A percentile compares a stretch with the other conserved stretches of the same genome.
These are phyloP conservation scores for Thelonectria olida DNA, from an alignment of 2,329 filamentous ascomycete species.

Conservation along the genomic window DNA sequence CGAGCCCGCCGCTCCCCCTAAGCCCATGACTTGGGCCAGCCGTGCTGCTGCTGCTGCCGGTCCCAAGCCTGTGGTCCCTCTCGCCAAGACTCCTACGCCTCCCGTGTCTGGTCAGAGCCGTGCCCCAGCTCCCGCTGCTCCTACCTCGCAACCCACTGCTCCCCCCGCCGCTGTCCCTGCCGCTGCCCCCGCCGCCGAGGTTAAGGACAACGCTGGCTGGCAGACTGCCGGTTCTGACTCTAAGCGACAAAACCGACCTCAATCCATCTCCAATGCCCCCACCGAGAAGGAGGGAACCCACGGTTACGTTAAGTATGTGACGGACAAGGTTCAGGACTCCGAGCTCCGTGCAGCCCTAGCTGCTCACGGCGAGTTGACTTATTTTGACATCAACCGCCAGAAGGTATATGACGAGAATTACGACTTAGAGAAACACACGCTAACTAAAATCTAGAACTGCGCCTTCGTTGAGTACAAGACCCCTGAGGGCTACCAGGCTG, in stretches of 20 bases:
- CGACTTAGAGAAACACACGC: background rate
- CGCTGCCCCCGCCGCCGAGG: slow-evolving; percentile 51
- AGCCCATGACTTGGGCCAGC: slow-evolving; percentile 81
- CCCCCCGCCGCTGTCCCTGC: slow-evolving; percentile 51
- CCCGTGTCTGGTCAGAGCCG: slow-evolving; percentile 59
- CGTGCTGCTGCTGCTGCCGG: slow-evolving; percentile 68
- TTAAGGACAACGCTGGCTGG: slow-evolving; percentile 72
- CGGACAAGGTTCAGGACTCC: slow-evolving; percentile 81
- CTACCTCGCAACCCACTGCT: slow-evolving; percentile 48
- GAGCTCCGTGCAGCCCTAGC: slow-evolving; percentile 76
- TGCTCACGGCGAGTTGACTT: slow-evolving; percentile 75
- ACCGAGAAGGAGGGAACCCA: slow-evolving; percentile 79
- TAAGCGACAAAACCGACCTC: slow-evolving; percentile 82
- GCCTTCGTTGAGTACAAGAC: slow-evolving; percentile 95
- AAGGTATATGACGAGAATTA: slow-evolving; percentile 70
- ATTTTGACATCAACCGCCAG: slow-evolving; percentile 80
- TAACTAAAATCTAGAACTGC: slow-evolving; percentile 74
- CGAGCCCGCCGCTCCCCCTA: slow-evolving; percentile 58
- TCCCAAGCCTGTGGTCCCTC: slow-evolving; percentile 61
- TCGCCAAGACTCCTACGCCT: slow-evolving; percentile 66
- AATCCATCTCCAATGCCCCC: slow-evolving; percentile 67
- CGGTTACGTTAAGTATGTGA: slow-evolving; percentile 96
- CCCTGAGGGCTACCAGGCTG: slow-evolving; percentile 81
- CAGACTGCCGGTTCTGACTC: slow-evolving; percentile 86
- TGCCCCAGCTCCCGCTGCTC: slow-evolving; percentile 53